Evolutionary conservation across 352 stramenopile genomes (phyloP), one percentile per base, ranked within the genome.

Genomic region (Phytophthora tubulina): DNA sequence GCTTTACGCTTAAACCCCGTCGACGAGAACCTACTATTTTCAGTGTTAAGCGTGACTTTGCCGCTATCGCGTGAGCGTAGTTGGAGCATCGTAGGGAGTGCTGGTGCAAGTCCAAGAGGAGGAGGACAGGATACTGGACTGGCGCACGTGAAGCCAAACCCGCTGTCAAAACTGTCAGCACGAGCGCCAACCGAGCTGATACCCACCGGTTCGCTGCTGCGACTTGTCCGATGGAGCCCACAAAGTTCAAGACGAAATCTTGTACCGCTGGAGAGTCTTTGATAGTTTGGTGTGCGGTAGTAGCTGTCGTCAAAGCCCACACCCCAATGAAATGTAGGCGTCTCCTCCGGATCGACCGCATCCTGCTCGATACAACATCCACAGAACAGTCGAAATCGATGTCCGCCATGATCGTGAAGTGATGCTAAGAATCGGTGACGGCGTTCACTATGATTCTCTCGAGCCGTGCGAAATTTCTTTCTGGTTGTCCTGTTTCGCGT

Each of bases 231-330:
- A 27, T 27, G 21, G 21, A 75, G n/a, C 10, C 68, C 68, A 31
- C 62, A 67, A 3, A 75, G 35, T 10, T 49, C 54, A 17, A 75
- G 54, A 9, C 62, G 68, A 41, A 75, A 63, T 30, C 11, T 70
- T 2, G 68, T 72, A 6, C 61, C 41, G 6, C 44, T 67, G 6
- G 68, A 67, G 14, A 75, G 68, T 6, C 36, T 54, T 5, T 50
- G 67, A 8, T 65, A 31, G 8, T 13, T 65, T 6, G 45, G 42
- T 0, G n/a, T 53, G 39, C 41, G 17, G 15, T 70, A 62, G 35
- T 66, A 67, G 54, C 54, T 75, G 44, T 75, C 67, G 4, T 75
- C 67, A 50, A 75, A 75, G 38, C 67, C 67, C 13, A 71, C 67
- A 14, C 67, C 61, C 67, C 67, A 75, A 14, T 63, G 67, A 8